Base-by-base conservation (phyloP, 495 filamentous ascomycete genomes). In the Hyaloscypha hepaticicola region DNA sequence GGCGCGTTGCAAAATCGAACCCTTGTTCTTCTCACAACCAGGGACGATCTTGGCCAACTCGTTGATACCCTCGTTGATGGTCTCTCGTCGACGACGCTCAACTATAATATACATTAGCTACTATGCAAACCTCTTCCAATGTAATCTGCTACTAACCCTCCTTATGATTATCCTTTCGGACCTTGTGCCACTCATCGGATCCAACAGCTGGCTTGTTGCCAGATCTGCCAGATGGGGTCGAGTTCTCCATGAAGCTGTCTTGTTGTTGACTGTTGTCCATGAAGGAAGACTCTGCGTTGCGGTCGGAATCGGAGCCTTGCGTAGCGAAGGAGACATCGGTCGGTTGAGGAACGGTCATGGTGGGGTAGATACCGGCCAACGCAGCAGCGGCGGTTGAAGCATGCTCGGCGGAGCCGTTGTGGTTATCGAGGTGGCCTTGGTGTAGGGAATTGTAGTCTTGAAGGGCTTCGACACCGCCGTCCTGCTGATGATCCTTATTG, bases 1-100 rank as follows among this genome's bases (percentile, higher is more conserved):
- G 1, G 95, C 94, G 9, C 95, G 90, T 72, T 96, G 92, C 38
- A 99, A 79, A 61, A 99, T 97, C 1, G 93, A 95, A 5, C 95
- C 95, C 76, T 99, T 99, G 78, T 99, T 99, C 82, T 98, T 99
- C 76, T 99, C 95, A 72, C 95, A 99, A 38, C 93, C 93, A 3
- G 95, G 95, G 0, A 99, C 95, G 60, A 99, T 94, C 76, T 97
- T 97, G 58, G 96, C 90, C 48, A 99, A 87, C 77, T 99, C 94
- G 72, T 97, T 98, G 72, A 99, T 99, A 56, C 95, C 95, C 77
- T 99, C 95, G 73, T 99, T 99, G 75, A 99, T 99, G 5, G 96
- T 97, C 75, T 99, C 95, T 66, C 95, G 92, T 41, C 95, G 95
- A 53, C 95, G 93, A 59, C 95, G 91, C 77, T 99, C 95, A 66